Conservation (phyloP, 2,329 filamentous ascomycete species). For the Mollisia scopiformis region DNA sequence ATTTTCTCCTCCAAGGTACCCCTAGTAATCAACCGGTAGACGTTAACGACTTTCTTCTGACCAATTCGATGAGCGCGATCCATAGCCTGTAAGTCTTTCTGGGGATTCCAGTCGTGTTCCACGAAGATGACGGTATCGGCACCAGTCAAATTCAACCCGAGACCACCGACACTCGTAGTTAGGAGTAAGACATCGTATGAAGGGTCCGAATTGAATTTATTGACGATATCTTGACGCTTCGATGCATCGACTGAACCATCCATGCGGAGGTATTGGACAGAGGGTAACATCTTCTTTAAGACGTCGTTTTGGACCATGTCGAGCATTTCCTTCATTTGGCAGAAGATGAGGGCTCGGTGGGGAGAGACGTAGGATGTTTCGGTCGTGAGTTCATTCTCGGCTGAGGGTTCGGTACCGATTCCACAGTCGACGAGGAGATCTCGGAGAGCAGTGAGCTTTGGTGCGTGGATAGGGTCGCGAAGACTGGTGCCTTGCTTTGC, state of each 20-base stretch:
- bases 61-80: constrained; percentile 97
- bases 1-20: constrained; percentile 99
- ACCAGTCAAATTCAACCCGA: constrained; percentile 93
- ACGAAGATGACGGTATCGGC: constrained; percentile 99
- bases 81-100: constrained; percentile 98
- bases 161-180: constrained; percentile 92
- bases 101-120: constrained; percentile 99
- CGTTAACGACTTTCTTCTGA: constrained; percentile 99
- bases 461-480: constrained; percentile 85
- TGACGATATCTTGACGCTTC: constrained; percentile 95
- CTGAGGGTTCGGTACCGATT: constrained; percentile 71
- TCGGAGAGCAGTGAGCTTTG: constrained; percentile 86
- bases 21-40: constrained; percentile 93
- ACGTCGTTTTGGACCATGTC: constrained; percentile 98
- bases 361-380: constrained; percentile 85
- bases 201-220: constrained; percentile 97
- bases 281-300: constrained; percentile 85
- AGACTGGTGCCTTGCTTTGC: constrained; percentile 78
- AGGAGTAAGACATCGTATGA: constrained; percentile 93
- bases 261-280: constrained; percentile 89
- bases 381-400: constrained; percentile 56
- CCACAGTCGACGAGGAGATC: constrained; percentile 98
- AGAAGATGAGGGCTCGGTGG: constrained; percentile 95
- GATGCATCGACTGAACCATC: constrained; percentile 92
- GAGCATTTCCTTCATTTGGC: constrained; percentile 99